Evolutionary conservation across 2,329 filamentous ascomycete species (phyloP).

Genomic region (Ascochyta koolunga): DNA sequence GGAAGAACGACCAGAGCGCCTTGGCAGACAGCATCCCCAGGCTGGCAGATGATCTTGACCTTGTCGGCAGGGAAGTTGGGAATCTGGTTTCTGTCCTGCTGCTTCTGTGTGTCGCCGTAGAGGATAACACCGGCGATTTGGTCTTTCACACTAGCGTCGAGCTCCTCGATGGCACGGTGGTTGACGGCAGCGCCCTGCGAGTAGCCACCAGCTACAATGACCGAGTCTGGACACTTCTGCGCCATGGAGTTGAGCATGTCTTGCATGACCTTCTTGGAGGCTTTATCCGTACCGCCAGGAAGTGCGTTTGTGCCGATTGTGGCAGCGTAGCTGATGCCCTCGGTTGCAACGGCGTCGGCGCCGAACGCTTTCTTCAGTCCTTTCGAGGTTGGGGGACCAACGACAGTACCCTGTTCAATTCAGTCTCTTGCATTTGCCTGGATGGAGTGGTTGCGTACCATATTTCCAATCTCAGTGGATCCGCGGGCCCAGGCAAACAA

Average conservation of each 20-base stretch:
- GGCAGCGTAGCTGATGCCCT: conserved; percentile 43
- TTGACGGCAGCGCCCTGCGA: conserved; percentile 44
- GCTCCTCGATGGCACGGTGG: conserved; percentile 41
- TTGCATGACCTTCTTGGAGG: conserved; percentile 29
- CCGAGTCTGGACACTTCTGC: conserved; percentile 38
- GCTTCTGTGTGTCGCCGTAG: conserved; percentile 56
- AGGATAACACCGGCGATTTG: conserved; percentile 51
- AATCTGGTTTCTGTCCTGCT: conserved; percentile 49
- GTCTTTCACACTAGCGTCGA: conserved; percentile 31
- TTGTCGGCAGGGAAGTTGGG: conserved; percentile 50
- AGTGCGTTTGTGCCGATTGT: conserved; percentile 35
- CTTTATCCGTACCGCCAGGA: conserved; percentile 36
- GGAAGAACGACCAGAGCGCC: conserved; percentile 49
- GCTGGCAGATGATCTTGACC: conserved; percentile 57
- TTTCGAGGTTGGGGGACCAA: conserved; percentile 42
- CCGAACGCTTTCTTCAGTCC: conserved; percentile 39
- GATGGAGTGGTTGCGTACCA: conserved; percentile 45
- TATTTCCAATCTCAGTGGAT: conserved; percentile 57
- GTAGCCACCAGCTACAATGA: conserved; percentile 43
- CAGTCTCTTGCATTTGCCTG: conserved; percentile 12
- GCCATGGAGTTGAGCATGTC: conserved; percentile 35
- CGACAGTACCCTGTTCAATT: conserved; percentile 41
- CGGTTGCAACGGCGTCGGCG: conserved; percentile 35
- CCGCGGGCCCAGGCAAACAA: conserved; percentile 58
- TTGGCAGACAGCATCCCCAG: conserved; percentile 59